Conservation (phyloP, 345 rosid genomes). For the Mangifera indica region DNA sequence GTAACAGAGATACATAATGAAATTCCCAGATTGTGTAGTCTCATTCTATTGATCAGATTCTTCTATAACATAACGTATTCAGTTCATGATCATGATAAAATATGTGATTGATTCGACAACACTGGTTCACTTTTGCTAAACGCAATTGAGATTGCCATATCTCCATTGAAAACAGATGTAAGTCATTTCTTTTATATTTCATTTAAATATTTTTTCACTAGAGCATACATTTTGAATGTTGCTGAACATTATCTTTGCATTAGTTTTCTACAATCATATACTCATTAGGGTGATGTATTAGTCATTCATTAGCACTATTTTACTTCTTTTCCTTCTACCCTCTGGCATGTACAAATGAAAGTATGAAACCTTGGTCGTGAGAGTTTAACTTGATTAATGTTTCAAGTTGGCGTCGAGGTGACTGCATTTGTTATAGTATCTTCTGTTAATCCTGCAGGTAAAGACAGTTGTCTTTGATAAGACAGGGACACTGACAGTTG, state of each 20-base stretch:
- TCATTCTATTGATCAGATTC: background rate
- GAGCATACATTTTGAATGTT: background rate
- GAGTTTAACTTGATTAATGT: slow-evolving; percentile 5
- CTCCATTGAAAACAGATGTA: background rate
- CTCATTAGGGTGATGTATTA: background rate
- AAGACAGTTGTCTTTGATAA: slow-evolving; percentile 65
- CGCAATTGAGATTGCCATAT: background rate
- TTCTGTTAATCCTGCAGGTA: slow-evolving; percentile 40
- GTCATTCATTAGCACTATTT: background rate
- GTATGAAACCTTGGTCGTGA: background rate
- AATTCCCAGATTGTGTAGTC: too few relatives aligned
- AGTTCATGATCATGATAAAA: background rate
- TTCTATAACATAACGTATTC: background rate
- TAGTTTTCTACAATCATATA: background rate
- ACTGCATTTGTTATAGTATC: background rate
- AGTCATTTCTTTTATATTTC: too few relatives aligned
- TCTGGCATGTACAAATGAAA: background rate
- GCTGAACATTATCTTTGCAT: background rate
- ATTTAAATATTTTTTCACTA: background rate
- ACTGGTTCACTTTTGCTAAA: background rate
- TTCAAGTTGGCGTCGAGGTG: background rate
- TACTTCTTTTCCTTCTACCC: background rate
- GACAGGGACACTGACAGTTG: slow-evolving; percentile 68
- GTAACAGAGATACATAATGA: too few relatives aligned
- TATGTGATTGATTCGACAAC: background rate